These are phyloP conservation scores for Aspergillus indologenus DNA, from an alignment of 495 filamentous ascomycete species.

Conservation along the genomic window DNA sequence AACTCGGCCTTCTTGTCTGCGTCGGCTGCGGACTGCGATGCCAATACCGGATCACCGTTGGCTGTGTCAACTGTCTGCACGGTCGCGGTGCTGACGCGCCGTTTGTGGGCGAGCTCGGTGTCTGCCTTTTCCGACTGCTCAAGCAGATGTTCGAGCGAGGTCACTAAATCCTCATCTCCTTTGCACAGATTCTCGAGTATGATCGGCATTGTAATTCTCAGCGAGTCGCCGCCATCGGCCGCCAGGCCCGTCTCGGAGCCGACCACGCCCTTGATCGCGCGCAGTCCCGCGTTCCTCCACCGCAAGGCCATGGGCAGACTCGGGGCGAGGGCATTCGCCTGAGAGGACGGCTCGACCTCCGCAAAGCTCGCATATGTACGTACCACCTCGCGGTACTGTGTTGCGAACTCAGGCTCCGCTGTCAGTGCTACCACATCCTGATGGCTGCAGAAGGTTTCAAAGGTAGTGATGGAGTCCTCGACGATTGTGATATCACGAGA, in stretches of 20 bases:
- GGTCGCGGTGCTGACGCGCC: conserved; percentile 75
- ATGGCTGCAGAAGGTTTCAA: conserved; percentile 76
- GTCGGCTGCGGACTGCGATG: conserved; percentile 73
- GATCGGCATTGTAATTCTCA: conserved; percentile 73
- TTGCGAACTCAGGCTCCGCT: conserved; percentile 76
- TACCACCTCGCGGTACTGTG: conserved; percentile 78
- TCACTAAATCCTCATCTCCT: conserved; percentile 65
- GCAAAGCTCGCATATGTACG: conserved; percentile 75
- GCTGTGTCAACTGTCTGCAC: conserved; percentile 65
- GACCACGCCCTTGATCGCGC: conserved; percentile 74
- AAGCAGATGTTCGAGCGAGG: conserved; percentile 57
- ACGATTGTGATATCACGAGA: conserved; percentile 84
- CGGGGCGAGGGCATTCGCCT: conserved; percentile 32
- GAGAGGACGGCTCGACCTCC: conserved; percentile 34
- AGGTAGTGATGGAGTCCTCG: conserved; percentile 79
- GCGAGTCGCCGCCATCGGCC: conserved; percentile 67
- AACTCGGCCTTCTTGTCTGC: conserved; percentile 83
- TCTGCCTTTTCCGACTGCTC: conserved; percentile 57
- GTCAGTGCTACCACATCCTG: conserved; percentile 75
- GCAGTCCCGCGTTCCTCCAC: conserved; percentile 76
- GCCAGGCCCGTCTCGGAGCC: conserved; percentile 69
- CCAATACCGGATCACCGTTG: conserved; percentile 66
- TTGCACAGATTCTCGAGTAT: conserved; percentile 83
- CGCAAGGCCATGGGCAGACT: conserved; percentile 75
- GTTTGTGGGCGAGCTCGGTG: conserved; percentile 48